Conservation (phyloP, 768 basidiomycete species). For the Trametopsis cervina region DNA sequence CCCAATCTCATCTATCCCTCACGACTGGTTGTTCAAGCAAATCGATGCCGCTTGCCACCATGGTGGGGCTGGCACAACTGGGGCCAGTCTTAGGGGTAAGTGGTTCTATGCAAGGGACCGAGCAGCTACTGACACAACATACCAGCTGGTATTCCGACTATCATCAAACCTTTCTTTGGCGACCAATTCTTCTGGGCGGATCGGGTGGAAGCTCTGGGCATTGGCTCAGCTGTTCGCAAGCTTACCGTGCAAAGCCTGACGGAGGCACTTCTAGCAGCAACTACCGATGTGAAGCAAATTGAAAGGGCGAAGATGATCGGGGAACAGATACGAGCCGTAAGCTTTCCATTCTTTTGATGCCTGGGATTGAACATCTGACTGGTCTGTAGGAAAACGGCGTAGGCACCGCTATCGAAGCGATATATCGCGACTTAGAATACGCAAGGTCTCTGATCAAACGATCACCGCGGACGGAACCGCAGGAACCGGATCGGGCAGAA, state of each 20-base stretch:
- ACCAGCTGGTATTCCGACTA: constrained; percentile 85
- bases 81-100: constrained; percentile 86
- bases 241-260: constrained; percentile 73
- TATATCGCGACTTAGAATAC: constrained; percentile 95
- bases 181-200: constrained; percentile 99
- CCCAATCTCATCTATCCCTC: constrained; percentile 79
- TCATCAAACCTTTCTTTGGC: constrained; percentile 96
- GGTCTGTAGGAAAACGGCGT: constrained; percentile 87
- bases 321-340: constrained; percentile 78
- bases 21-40: constrained; percentile 91
- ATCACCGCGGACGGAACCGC: constrained; percentile 17
- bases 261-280: constrained; percentile 74
- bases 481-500: constrained; percentile 30
- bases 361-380: background rate
- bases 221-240: constrained; percentile 84
- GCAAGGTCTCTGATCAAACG: constrained; percentile 82
- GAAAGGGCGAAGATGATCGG: constrained; percentile 79
- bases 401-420: constrained; percentile 84
- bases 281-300: constrained; percentile 85
- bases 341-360: constrained; percentile 15
- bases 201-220: constrained; percentile 92
- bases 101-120: background rate
- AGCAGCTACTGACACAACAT: background rate
- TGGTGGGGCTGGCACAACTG: constrained; percentile 94
- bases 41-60: constrained; percentile 99